Conservation (phyloP, 179 eudicot species). For the Vitellaria paradoxa region DNA sequence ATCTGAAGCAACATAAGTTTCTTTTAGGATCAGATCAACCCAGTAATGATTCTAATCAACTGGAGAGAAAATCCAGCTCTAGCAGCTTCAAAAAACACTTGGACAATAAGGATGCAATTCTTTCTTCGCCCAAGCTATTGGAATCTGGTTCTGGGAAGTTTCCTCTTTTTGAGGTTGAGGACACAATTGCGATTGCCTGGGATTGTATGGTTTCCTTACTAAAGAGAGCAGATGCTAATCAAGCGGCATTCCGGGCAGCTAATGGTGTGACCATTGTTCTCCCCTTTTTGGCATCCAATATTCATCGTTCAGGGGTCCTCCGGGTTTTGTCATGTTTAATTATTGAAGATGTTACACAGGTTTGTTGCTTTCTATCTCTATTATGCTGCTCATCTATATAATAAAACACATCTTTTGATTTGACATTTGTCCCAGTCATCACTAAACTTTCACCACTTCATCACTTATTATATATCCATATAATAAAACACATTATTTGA, state of each 20-base stretch:
- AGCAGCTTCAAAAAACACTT: slow-evolving; percentile 83
- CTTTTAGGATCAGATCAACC: slow-evolving; percentile 62
- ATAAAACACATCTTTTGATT: background rate
- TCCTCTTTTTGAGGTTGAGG: slow-evolving; percentile 80
- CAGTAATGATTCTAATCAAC: slow-evolving; percentile 34
- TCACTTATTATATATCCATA: too few species aligned
- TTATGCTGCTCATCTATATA: slow-evolving; percentile 6
- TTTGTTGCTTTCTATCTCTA: slow-evolving; percentile 24
- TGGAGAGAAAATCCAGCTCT: slow-evolving; percentile 57
- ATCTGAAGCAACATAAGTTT: slow-evolving; percentile 87
- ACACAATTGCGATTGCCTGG: slow-evolving; percentile 83
- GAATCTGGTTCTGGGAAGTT: slow-evolving; percentile 84
- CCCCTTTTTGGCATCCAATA: slow-evolving; percentile 82
- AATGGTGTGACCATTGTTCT: slow-evolving; percentile 77
- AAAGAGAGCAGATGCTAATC: slow-evolving; percentile 93
- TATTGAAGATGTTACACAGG: slow-evolving; percentile 86
- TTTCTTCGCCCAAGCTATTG: slow-evolving; percentile 86
- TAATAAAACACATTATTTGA: too few species aligned
- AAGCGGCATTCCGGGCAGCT: slow-evolving; percentile 84
- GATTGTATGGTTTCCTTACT: slow-evolving; percentile 92
- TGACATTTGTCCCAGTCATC: background rate
- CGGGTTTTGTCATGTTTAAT: slow-evolving; percentile 88
- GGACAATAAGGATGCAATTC: slow-evolving; percentile 77
- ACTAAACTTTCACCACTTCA: too few species aligned
- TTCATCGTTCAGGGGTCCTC: slow-evolving; percentile 93